Evolutionary conservation across 345 rosid genomes (phyloP).

Genomic region (Clarkia xantiana): DNA sequence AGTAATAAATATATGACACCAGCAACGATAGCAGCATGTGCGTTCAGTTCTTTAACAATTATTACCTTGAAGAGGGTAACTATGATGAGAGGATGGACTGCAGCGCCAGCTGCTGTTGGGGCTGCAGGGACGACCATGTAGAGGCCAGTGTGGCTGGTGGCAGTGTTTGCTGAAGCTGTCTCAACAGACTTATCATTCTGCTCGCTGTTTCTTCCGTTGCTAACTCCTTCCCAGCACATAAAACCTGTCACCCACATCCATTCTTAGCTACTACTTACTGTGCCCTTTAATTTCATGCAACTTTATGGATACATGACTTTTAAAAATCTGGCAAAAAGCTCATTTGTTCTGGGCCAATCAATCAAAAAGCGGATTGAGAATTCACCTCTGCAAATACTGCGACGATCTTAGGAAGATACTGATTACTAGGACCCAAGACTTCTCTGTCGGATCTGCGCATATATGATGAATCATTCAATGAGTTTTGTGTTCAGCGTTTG

Average conservation of each 20-base stretch:
- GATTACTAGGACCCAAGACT: slow-evolving; percentile 80
- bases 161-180: slow-evolving; percentile 86
- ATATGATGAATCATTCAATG: neutral
- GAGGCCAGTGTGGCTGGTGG: slow-evolving; percentile 84
- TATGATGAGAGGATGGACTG: slow-evolving; percentile 84
- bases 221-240: slow-evolving; percentile 77
- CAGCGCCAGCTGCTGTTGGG: slow-evolving; percentile 85
- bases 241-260: slow-evolving; percentile 28
- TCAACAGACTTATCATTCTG: slow-evolving; percentile 69
- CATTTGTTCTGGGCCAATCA: neutral
- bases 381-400: slow-evolving; percentile 78
- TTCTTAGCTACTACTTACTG: no score
- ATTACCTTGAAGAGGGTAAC: no score
- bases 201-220: slow-evolving; percentile 75
- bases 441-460: slow-evolving; percentile 71
- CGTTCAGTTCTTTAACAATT: no score
- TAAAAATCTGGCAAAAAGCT: no score
- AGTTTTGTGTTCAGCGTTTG: no score
- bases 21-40: slow-evolving; percentile 8
- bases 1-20: slow-evolving; percentile 12
- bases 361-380: neutral
- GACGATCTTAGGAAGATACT: slow-evolving; percentile 74
- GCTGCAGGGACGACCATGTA: slow-evolving; percentile 82
- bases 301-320: no score
- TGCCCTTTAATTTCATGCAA: no score